phyloP scores from a whole-genome alignment of 331 rosid genomes.

The Saraca asoca region DNA sequence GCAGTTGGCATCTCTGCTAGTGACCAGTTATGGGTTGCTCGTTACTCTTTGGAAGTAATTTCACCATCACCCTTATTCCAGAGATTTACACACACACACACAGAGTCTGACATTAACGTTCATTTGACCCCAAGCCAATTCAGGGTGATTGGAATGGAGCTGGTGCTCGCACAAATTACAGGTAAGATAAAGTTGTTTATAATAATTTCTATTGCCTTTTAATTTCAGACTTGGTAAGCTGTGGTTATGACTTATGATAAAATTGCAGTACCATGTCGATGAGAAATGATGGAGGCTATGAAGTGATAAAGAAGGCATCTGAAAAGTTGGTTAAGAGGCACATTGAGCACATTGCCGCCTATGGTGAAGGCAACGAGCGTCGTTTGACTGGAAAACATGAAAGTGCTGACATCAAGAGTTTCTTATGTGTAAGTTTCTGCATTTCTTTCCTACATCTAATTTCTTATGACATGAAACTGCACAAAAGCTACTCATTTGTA shows the following conservation, averaged over 20 bases:
- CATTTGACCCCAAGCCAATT: constrained; percentile 97
- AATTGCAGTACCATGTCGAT: constrained; percentile 74
- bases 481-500: no score
- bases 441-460: no score
- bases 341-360: constrained; percentile 86
- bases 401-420: constrained; percentile 72
- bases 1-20: constrained; percentile 54
- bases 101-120: no score
- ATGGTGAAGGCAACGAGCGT: constrained; percentile 96
- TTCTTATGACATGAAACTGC: no score
- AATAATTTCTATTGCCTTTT: no score
- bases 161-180: constrained; percentile 95
- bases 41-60: constrained; percentile 61
- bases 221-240: no score
- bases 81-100: no score
- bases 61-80: no score
- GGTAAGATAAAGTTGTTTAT: no score
- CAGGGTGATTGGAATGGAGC: constrained; percentile 99
- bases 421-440: constrained; percentile 90
- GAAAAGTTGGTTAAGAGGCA: constrained; percentile 70
- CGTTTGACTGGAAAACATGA: constrained; percentile 93
- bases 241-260: no score
- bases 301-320: constrained; percentile 73
- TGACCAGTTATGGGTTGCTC: constrained; percentile 68
- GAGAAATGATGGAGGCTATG: constrained; percentile 79